Conservation (phyloP, 768 basidiomycete species). For the Lactarius evosmus region DNA sequence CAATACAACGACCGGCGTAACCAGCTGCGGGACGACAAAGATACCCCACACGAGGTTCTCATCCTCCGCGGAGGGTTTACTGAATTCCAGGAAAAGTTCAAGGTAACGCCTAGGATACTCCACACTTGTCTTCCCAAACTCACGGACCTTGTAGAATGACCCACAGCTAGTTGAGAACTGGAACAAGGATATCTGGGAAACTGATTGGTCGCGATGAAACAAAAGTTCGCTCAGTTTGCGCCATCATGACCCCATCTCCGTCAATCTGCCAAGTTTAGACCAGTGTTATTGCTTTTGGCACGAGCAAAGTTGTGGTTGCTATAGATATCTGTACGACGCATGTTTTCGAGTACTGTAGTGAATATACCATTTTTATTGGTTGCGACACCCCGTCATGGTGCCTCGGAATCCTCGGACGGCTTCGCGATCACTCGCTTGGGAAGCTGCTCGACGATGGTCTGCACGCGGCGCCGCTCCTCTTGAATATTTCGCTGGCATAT, state of each 20-base stretch:
- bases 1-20: conserved; percentile 63
- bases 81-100: conserved; percentile 66
- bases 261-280: not conserved
- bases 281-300: not conserved
- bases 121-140: conserved; percentile 10
- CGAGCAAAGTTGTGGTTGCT: not conserved
- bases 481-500: conserved; percentile 57
- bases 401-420: conserved; percentile 34
- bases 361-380: conserved; percentile 18
- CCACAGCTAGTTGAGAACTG: conserved; percentile 72
- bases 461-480: conserved; percentile 53
- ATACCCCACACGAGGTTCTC: conserved; percentile 53
- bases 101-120: conserved; percentile 39
- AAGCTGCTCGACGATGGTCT: conserved; percentile 57
- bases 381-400: not conserved
- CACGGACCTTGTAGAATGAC: conserved; percentile 47
- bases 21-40: conserved; percentile 44
- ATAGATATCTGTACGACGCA: conserved; percentile 2
- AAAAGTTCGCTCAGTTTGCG: not conserved
- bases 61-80: conserved; percentile 72
- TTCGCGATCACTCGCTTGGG: conserved; percentile 51
- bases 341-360: conserved; percentile 18
- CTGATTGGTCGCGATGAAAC: conserved; percentile 36
- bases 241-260: not conserved
- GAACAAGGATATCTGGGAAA: conserved; percentile 62